These are phyloP conservation scores for Penicillium sp. DNA, from an alignment of 2,329 filamentous ascomycete species.

Conservation along the genomic window DNA sequence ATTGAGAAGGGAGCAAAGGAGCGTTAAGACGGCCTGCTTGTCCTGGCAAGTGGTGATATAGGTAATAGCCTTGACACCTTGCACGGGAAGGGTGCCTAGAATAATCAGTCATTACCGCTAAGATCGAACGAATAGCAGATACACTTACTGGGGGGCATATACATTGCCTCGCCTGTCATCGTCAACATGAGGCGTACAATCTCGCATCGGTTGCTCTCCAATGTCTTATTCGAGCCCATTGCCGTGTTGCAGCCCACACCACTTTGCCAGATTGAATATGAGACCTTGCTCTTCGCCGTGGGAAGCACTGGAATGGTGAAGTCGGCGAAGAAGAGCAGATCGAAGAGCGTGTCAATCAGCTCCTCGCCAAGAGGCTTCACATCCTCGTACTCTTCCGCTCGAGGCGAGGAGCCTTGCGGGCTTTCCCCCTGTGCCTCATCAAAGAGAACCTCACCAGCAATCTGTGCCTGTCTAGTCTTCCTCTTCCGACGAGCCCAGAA, in stretches of 20 bases:
- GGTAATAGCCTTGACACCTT: conserved; percentile 76
- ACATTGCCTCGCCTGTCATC: conserved; percentile 86
- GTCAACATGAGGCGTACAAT: conserved; percentile 80
- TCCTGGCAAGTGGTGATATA: conserved; percentile 84
- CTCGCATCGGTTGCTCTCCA: conserved; percentile 88
- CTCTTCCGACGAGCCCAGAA: conserved; percentile 78
- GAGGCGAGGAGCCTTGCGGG: conserved; percentile 41
- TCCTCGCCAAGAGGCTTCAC: conserved; percentile 86
- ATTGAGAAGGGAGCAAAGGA: conserved; percentile 88
- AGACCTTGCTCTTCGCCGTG: conserved; percentile 70
- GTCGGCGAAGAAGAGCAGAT: conserved; percentile 85
- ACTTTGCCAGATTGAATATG: conserved; percentile 95
- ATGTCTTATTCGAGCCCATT: conserved; percentile 81
- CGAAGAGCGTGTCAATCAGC: conserved; percentile 80
- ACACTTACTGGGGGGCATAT: conserved; percentile 66
- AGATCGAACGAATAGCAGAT: background rate
- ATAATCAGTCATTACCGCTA: conserved; percentile 5
- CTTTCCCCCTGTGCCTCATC: conserved; percentile 62
- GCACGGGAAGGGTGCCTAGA: conserved; percentile 64
- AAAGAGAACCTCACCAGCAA: conserved; percentile 73
- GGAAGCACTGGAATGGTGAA: conserved; percentile 75
- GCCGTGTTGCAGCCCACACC: conserved; percentile 92
- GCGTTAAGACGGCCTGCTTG: conserved; percentile 83
- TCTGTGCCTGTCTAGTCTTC: conserved; percentile 60
- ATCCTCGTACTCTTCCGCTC: conserved; percentile 66